Conservation (phyloP, 2,329 filamentous ascomycete genomes). For the Berkeleyomyces rouxiae region DNA sequence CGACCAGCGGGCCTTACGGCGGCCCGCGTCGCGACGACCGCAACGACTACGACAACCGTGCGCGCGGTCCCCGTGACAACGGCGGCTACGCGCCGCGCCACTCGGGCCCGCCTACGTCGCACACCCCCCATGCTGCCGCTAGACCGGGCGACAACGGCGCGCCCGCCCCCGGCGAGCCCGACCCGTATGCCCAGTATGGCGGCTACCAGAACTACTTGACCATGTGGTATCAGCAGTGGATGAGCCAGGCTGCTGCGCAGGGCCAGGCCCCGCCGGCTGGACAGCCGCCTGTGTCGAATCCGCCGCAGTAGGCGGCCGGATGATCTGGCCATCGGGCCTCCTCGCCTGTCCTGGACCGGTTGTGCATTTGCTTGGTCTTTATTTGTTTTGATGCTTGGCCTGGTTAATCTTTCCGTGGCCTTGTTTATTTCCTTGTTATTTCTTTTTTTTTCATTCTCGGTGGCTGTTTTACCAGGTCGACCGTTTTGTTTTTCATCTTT, state of each 20-base stretch:
- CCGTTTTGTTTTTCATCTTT: not conserved
- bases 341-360: not conserved
- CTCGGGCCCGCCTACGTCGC: conserved; percentile 17
- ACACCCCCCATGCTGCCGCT: conserved; percentile 21
- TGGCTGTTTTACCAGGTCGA: not conserved
- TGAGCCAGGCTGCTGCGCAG: conserved; percentile 27
- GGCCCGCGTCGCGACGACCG: conserved; percentile 9
- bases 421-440: not conserved
- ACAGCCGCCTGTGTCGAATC: conserved; percentile 12
- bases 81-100: conserved; percentile 10
- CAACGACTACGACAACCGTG: conserved; percentile 6
- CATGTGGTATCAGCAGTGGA: conserved; percentile 60
- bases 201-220: conserved; percentile 68
- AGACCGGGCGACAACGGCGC: conserved; percentile 24
- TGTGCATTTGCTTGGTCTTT: conserved; percentile 4
- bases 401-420: not conserved
- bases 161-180: conserved; percentile 29
- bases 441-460: not conserved
- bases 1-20: not conserved
- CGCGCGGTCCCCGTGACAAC: conserved; percentile 6
- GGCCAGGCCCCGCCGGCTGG: conserved; percentile 20
- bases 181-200: conserved; percentile 67
- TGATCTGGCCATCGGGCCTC: not conserved
- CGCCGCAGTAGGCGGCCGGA: conserved; percentile 9
- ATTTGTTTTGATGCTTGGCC: conserved; percentile 6